Evolutionary conservation across 352 stramenopile genomes (phyloP), one percentile per base, ranked within the genome.

Genomic region (Phytophthora vignae): DNA sequence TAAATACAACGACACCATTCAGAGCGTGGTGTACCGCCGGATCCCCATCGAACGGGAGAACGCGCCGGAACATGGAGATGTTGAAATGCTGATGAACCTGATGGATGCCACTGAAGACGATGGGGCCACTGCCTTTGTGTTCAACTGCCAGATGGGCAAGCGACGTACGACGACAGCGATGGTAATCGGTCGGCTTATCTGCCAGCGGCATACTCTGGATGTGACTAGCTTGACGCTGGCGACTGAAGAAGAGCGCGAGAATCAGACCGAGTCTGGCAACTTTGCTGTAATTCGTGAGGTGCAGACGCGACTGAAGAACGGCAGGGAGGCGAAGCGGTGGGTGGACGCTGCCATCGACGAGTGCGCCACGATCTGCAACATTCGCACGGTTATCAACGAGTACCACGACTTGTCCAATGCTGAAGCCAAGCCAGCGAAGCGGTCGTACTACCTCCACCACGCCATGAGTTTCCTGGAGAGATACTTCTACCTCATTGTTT

Each of bases 401-500:
- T 94, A 90, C 55, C 88, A 89, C 48, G 84, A 94, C 63, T 60
- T 89, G 33, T 96, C 90, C 1, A 82, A 86, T 21, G 83, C 79
- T 1, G 88, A 92, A 57, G 85, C 87, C 3, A 96, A 96, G 58
- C 90, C 90, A 3, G 74, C 81, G 4, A 94, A 92, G 57, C 81
- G 90, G 8, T 92, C 88, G 5, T 95, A 93, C 55, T 94, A 93
- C 61, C 58, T 96, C 63, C 89, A 94, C 59, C 91, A 93, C 42
- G 91, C 91, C 14, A 86, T 95, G 75, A 95, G 85, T 59, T 95
- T 94, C 55, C 64, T 97, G 3, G 85, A 96, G 69, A 85, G 90
- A 2, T 97, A 97, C 66, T 95, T 96, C 56, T 95, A 96, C 59
- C 77, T 97, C 15, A 90, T 97, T 66, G 81, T 96, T 1, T 97